These are phyloP conservation scores for Chytriomyces hyalinus DNA, from an alignment of 192 early-diverging fungal genomes.

Conservation along the genomic window DNA sequence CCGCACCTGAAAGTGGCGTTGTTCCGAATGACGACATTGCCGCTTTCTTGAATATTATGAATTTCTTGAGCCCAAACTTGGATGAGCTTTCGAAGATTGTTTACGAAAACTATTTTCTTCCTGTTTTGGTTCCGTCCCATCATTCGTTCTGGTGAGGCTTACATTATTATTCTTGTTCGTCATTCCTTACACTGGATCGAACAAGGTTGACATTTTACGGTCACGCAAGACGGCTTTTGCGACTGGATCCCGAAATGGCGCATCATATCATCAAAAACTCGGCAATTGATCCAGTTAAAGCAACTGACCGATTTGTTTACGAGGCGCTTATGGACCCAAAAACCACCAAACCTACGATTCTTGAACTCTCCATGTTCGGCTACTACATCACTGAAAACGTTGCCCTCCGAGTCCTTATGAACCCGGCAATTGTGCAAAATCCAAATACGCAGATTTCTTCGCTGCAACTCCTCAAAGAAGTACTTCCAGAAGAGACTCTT, in stretches of 20 bases:
- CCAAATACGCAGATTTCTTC: background rate
- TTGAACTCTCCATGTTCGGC: background rate
- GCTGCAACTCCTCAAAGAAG: slow-evolving; percentile 4
- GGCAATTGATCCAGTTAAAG: background rate
- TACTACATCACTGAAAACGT: background rate
- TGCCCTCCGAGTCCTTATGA: background rate
- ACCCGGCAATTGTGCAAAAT: background rate
- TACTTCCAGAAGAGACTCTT: background rate
- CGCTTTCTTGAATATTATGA: background rate
- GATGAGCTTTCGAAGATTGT: slow-evolving; percentile 8
- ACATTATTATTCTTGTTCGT: background rate
- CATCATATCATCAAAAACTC: slow-evolving; percentile 1
- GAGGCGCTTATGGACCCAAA: background rate
- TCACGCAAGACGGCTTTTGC: background rate
- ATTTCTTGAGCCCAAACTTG: background rate
- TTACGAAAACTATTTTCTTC: slow-evolving; percentile 20
- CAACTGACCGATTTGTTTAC: slow-evolving; percentile 4
- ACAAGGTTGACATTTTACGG: slow-evolving; percentile 19
- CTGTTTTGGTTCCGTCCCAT: slow-evolving; percentile 4
- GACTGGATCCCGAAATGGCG: slow-evolving; percentile 14
- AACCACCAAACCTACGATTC: background rate
- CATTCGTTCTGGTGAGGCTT: slow-evolving; percentile 15
- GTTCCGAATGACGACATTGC: background rate
- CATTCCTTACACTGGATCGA: background rate
- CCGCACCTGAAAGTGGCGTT: background rate